Percentiles rank a stretch among this genome's conserved stretches.
These are phyloP conservation scores for Mycena rebaudengoi DNA, from an alignment of 768 basidiomycete genomes.

Conservation along the genomic window DNA sequence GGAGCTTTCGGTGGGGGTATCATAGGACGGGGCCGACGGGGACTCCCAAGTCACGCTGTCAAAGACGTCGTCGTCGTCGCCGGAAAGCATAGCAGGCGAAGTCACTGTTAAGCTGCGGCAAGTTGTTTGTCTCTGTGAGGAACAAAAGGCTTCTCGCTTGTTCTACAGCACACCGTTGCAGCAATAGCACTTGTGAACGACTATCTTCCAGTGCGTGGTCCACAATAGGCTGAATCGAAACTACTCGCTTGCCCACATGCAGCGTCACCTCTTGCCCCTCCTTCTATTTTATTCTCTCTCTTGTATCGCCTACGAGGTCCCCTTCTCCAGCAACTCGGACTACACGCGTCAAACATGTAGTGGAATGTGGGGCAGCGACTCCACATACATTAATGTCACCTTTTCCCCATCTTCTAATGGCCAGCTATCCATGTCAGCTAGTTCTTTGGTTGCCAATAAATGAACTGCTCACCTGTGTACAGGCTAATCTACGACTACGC, in stretches of 20 bases:
- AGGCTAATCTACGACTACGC: conserved; percentile 94
- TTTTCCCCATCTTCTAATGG: conserved; percentile 84
- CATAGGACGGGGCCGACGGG: conserved; percentile 63
- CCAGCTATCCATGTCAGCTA: conserved; percentile 75
- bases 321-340: conserved; percentile 51
- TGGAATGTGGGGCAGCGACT: conserved; percentile 88
- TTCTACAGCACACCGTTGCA: no score
- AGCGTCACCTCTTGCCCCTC: conserved; percentile 9
- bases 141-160: no score
- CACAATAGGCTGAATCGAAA: no score
- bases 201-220: no score
- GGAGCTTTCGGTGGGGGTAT: conserved; percentile 49
- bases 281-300: conserved; percentile 11
- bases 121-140: no score
- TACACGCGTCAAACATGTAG: conserved; percentile 91
- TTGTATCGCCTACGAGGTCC: conserved; percentile 15
- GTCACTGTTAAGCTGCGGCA: not conserved
- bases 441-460: no score
- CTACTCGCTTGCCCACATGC: no score
- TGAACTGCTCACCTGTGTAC: not conserved
- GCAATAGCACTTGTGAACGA: no score
- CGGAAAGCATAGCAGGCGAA: conserved; percentile 66
- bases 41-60: conserved; percentile 94
- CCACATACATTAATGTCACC: conserved; percentile 87
- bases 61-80: conserved; percentile 90